Percentiles rank a stretch among this genome's conserved stretches.
Evolutionary conservation across 768 basidiomycete species (phyloP).

Genomic region (Amanita pallidorosea): DNA sequence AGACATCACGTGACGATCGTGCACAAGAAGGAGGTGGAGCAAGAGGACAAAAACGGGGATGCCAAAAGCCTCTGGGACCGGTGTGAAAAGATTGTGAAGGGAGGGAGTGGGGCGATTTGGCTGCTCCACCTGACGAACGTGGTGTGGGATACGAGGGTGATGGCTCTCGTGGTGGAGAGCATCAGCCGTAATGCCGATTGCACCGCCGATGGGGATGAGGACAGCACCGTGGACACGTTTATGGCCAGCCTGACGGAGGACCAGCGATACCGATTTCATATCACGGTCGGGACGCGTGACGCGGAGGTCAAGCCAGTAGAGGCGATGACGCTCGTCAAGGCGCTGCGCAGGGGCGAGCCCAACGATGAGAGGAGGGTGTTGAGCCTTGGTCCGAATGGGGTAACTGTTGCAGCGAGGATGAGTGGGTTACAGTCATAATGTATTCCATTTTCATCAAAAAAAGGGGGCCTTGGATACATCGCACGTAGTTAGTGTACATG

Average conservation of each 20-base stretch:
- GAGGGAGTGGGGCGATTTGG: slow-evolving; percentile 28
- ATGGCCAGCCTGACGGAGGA: slow-evolving; percentile 33
- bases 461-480: neutral
- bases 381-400: neutral
- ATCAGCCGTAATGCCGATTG: slow-evolving; percentile 17
- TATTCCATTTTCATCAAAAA: neutral
- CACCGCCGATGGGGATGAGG: slow-evolving; percentile 8
- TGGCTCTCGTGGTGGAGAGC: slow-evolving; percentile 55
- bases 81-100: slow-evolving; percentile 36
- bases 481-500: too few species aligned
- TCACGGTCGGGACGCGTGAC: slow-evolving; percentile 74
- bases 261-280: slow-evolving; percentile 50
- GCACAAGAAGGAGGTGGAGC: slow-evolving; percentile 42
- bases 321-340: slow-evolving; percentile 53
- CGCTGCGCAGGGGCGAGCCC: slow-evolving; percentile 29
- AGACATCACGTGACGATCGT: slow-evolving; percentile 84
- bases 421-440: neutral
- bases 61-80: slow-evolving; percentile 31
- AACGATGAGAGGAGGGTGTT: neutral
- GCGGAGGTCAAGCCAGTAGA: slow-evolving; percentile 51
- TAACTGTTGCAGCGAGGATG: neutral
- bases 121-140: slow-evolving; percentile 48
- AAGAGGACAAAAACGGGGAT: neutral
- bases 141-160: slow-evolving; percentile 49
- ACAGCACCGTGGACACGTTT: slow-evolving; percentile 24